Evolutionary conservation across 2,329 filamentous ascomycete genomes (phyloP), one percentile per base, ranked within the genome.

Genomic region (Fusarium lateritium): DNA sequence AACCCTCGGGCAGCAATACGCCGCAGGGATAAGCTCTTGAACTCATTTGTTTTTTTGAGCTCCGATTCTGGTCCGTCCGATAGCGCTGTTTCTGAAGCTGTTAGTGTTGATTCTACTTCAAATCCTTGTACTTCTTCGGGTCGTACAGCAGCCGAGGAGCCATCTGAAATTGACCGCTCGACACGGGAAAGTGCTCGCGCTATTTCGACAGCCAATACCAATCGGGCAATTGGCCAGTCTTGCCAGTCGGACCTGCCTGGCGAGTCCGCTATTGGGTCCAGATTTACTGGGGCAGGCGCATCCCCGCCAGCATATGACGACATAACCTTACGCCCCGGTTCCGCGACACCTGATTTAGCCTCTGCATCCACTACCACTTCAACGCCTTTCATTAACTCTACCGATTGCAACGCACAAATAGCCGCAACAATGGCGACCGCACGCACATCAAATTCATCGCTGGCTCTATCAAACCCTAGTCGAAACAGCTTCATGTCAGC

Each of bases 401-500:
- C 45, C 66, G 69, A 67, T 62, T 58, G 64, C 57, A 60, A 70
- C 54, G 53, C 64, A 39, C 62, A 70, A 52, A n/a, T 56, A 36
- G 55, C 62, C 24, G 53, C 76, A 71, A 69, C 59, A 45, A 69
- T 69, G 67, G 57, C 67, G 40, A 62, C 75, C 43, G 69, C 72
- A 42, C 62, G 69, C 38, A 60, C 70, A 26, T 67, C 64, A n/a
- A 62, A 71, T 49, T 56, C 70, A 31, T 54, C 69, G 17, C 31
- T 65, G 70, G 65, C 63, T 55, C 68, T 44, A 73, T 77, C 64
- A 75, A 75, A 66, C 19, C 33, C 67, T 39, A 81, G 82, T 62
- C 80, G 85, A 58, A 84, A 82, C 74, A 86, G 84, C 72, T 75
- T 87, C 59, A 82, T 86, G 70, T 85, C 85, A 17, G 81, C 82